A percentile compares a stretch with the other conserved stretches of the same genome.
phyloP scores from a whole-genome alignment of 139 green algal species.

The Pleodorina starrii region DNA sequence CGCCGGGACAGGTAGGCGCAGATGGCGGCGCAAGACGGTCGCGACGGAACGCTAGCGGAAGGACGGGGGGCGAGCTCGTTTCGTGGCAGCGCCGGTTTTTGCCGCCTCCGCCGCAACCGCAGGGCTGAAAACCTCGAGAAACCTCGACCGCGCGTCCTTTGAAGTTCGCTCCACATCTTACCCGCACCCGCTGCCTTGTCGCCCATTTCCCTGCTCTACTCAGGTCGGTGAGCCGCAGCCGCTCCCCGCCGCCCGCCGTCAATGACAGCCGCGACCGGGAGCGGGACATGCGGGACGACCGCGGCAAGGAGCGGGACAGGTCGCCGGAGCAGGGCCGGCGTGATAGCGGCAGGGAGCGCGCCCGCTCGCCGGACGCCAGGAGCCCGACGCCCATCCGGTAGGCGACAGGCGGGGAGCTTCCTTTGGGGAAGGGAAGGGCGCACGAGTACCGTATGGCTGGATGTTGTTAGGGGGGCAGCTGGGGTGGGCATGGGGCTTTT shows the following conservation, averaged over 20 bases:
- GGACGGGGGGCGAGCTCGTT: no score
- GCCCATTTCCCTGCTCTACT: background rate
- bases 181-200: no score
- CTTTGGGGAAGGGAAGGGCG: background rate
- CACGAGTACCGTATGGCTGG: no score
- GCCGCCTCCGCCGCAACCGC: no score
- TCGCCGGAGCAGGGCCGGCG: background rate
- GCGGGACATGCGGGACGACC: constrained; percentile 2
- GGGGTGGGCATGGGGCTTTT: no score
- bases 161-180: no score
- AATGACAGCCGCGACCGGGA: background rate
- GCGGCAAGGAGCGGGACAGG: background rate
- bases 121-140: no score
- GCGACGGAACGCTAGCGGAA: no score
- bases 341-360: constrained; percentile 24
- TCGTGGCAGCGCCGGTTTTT: no score
- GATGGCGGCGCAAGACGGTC: no score
- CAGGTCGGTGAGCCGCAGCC: constrained; percentile 47
- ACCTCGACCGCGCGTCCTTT: no score
- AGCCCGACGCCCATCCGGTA: background rate
- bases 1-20: background rate
- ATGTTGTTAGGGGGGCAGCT: no score
- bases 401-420: background rate
- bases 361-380: background rate
- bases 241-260: background rate